Evolutionary conservation across 1,139 yeast species (phyloP), one percentile per base, ranked within the genome.

Genomic region (Saccharomycopsis phalli): DNA sequence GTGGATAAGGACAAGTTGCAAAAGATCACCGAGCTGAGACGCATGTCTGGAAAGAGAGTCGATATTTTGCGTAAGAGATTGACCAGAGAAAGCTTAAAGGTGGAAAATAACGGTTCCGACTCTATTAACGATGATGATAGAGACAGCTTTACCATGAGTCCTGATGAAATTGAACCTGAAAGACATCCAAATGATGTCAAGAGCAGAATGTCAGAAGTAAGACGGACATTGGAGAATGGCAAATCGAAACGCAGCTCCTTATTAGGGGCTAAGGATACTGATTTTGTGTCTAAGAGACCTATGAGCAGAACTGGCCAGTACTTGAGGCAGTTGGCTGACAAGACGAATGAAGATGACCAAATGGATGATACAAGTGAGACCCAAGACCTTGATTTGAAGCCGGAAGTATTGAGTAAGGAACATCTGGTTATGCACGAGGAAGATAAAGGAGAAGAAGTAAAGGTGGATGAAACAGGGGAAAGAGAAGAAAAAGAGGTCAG

Each of bases 1-100:
- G 47, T 44, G 20, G 47, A 44, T 23, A 42, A 40, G 19, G 45
- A 42, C 16, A 44, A 44, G 30, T 33, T 44, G 19, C 44, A 42
- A 7, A 42, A 44, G 33, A 19, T 44, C 20, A 37, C 32, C 18
- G 47, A 42, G 18, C 26, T 38, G 27, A 29, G 31, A 22, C 34
- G 30, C 16, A 13, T 35, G n/a, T 33, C 39, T 8, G 47, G 42
- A 25, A 38, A 36, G 16, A 27, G 47, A 27, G 47, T 44, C 27
- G 47, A 38, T 18, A 18, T 17, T 16, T 36, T 42, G 27, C 16
- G 46, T 17, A 40, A 29, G 31, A 26, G 46, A 31, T 31, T 42
- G 5, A 42, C 44, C 16, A 23, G 30, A 5, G 46, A 42, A 19
- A 35, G 14, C 14, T 20, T 33, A 6, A 22, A 14, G 17, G 36